Percentiles rank a stretch among this genome's conserved stretches.
Evolutionary conservation across 202 grass and related monocot species (phyloP).

Genomic region (Brachypodium distachyon): DNA sequence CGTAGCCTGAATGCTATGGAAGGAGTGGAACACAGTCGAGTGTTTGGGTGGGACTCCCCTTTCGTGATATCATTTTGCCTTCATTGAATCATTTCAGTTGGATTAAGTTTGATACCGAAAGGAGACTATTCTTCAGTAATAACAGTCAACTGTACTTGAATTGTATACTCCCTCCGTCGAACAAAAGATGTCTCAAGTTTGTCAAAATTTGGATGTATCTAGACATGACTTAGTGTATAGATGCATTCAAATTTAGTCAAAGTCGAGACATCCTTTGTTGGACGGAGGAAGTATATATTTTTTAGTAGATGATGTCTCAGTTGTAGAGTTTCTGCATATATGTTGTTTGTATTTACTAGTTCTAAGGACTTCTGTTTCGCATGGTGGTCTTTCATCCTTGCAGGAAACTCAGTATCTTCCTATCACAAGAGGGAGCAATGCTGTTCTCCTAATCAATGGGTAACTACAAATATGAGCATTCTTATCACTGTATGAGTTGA

Average conservation of each 20-base stretch:
- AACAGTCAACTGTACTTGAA: too few relatives aligned
- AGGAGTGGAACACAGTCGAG: not conserved
- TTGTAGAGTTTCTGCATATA: not conserved
- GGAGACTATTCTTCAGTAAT: not conserved
- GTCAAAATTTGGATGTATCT: too few relatives aligned
- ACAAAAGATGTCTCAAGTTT: too few relatives aligned
- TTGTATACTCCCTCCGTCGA: too few relatives aligned
- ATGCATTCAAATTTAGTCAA: too few relatives aligned
- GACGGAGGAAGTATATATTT: too few relatives aligned
- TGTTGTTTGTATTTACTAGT: not conserved
- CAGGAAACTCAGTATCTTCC: slow-evolving; percentile 99
- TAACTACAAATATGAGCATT: slow-evolving; percentile 39
- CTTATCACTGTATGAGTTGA: not conserved
- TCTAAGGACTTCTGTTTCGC: slow-evolving; percentile 1
- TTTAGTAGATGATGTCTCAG: not conserved
- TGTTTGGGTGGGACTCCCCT: not conserved
- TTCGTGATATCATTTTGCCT: not conserved
- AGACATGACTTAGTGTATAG: too few relatives aligned
- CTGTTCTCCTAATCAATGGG: slow-evolving; percentile 98
- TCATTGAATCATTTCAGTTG: not conserved
- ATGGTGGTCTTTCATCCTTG: slow-evolving; percentile 29
- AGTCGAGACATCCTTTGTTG: too few relatives aligned
- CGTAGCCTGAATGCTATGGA: slow-evolving; percentile 2
- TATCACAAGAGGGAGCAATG: slow-evolving; percentile 89
- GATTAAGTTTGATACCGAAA: not conserved